Conservation (phyloP, 129 eudicot species). For the Artemisia annua region DNA sequence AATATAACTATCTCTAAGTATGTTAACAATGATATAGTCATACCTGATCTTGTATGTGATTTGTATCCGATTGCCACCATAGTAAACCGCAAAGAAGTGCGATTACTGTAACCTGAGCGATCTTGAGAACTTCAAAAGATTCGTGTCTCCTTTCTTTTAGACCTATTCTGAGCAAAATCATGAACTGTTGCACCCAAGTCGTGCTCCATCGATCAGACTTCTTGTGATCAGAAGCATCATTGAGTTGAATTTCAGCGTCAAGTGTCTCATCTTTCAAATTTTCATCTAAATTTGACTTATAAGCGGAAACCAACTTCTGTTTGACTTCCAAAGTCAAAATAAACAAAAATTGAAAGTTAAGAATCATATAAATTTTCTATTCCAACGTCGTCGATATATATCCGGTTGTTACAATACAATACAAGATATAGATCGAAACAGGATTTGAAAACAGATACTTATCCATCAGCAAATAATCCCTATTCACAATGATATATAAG, state of each 20-base stretch:
- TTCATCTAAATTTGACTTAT: conserved; percentile 41
- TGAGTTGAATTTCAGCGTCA: conserved; percentile 11
- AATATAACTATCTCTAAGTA: neutral
- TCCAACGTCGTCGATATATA: too few species aligned
- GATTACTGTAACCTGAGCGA: conserved; percentile 47
- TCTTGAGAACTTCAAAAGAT: conserved; percentile 53
- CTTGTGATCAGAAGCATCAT: conserved; percentile 25
- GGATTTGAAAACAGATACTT: too few species aligned
- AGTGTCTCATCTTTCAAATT: conserved; percentile 36
- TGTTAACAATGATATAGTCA: neutral
- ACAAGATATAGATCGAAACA: too few species aligned
- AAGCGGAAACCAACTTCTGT: conserved; percentile 49
- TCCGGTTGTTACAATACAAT: too few species aligned
- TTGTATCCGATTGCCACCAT: conserved; percentile 65
- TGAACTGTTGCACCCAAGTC: conserved; percentile 74
- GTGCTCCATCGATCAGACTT: conserved; percentile 55
- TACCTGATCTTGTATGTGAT: conserved; percentile 80
- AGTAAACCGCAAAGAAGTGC: conserved; percentile 56
- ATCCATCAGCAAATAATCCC: too few species aligned
- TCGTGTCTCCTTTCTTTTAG: conserved; percentile 76
- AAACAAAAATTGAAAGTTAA: too few species aligned
- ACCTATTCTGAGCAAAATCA: conserved; percentile 58
- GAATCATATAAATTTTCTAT: too few species aligned
- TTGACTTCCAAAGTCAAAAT: too few species aligned
- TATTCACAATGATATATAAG: too few species aligned